Evolutionary conservation across 2,329 filamentous ascomycete species (phyloP), one percentile per base, ranked within the genome.

Genomic region (Phaeosphaeriaceae sp.): DNA sequence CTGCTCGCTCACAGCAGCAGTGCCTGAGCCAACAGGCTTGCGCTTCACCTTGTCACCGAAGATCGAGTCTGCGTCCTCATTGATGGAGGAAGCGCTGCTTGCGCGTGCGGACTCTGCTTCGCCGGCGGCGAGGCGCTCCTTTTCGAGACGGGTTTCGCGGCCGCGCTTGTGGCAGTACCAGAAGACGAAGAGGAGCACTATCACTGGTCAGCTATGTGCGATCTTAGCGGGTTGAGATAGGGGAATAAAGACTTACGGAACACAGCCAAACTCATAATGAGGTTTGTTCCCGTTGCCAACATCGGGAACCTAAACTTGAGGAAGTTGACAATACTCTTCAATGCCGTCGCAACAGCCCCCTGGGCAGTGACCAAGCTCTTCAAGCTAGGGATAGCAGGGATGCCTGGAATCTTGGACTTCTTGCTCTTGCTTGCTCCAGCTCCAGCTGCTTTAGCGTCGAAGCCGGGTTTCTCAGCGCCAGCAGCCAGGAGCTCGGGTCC

Each of bases 161-260:
- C 95, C 95, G 53, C 95, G 91, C 82, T 98, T 98, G 79, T 98
- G 90, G 80, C 93, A 98, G 80, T 98, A 99, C 93, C 94, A 99
- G 69, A 98, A 89, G 46, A 96, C 92, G 74, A 97, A 95, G 56
- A 99, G 85, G 17, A 98, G 84, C 54, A 98, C 91, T 78, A 51
- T 1, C 36, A 6, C 9, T 7, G 22, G 57, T 77, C 62, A 78
- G 71, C 31, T 56, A 11, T 10, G 21, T 1, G 7, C 47, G n/a
- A 36, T 10, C 6, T 10, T 11, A 11, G 11, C 1, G 24, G 33
- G 21, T 25, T 44, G n/a, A n/a, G n/a, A 22, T n/a, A n/a, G n/a
- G n/a, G n/a, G n/a, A n/a, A 20, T 10, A 6, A 22, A n/a, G 24
- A 84, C 90, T 84, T 84, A 94, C 92, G 83, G 71, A 96, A 96